These are phyloP conservation scores for Blastobotrys ciferrii DNA, from an alignment of 1,139 yeast genomes.

Conservation along the genomic window DNA sequence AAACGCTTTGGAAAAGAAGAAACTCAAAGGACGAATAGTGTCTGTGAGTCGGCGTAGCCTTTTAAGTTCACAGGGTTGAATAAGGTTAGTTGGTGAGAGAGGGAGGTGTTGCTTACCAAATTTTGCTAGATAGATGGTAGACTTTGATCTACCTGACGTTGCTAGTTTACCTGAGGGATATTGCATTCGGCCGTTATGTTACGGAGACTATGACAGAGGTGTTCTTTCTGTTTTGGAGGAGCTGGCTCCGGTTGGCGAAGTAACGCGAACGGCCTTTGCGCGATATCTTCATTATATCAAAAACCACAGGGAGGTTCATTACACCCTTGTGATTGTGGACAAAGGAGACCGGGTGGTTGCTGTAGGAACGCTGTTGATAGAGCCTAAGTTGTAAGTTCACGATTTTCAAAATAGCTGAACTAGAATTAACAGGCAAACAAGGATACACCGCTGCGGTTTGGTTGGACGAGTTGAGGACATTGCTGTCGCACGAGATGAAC, in stretches of 20 bases:
- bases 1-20: no score
- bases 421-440: slow-evolving; percentile 6
- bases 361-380: slow-evolving; percentile 45
- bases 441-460: slow-evolving; percentile 63
- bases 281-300: slow-evolving; percentile 8
- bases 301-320: slow-evolving; percentile 36
- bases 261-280: slow-evolving; percentile 30
- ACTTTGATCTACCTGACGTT: not conserved
- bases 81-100: no score
- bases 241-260: slow-evolving; percentile 56
- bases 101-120: slow-evolving; percentile 2
- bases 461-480: slow-evolving; percentile 97
- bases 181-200: slow-evolving; percentile 44
- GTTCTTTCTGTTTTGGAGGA: slow-evolving; percentile 48
- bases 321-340: slow-evolving; percentile 49
- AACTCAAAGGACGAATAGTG: no score
- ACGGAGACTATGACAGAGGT: slow-evolving; percentile 44
- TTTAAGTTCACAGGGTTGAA: no score
- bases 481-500: slow-evolving; percentile 69
- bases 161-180: slow-evolving; percentile 48
- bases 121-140: not conserved
- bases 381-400: slow-evolving; percentile 39
- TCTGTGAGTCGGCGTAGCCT: no score
- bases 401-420: not conserved
- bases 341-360: slow-evolving; percentile 35